A percentile compares a stretch with the other conserved stretches of the same genome.
Conservation (phyloP, 2,329 filamentous ascomycete species). For the Cadophora sp. region DNA sequence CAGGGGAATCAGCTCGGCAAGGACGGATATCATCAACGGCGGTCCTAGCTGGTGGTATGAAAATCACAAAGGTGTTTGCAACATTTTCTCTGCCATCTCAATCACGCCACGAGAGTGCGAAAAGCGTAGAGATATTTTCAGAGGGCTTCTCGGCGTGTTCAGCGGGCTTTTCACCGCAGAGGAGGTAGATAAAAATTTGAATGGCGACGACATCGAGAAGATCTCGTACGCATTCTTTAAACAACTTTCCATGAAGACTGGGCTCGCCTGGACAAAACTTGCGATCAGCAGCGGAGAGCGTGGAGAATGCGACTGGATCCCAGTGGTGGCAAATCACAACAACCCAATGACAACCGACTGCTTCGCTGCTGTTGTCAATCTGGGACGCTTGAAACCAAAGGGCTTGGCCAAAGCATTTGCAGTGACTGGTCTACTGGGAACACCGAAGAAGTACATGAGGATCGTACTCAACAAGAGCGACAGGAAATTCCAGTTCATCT, state of each 20-base stretch:
- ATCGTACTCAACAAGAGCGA: constrained; percentile 34
- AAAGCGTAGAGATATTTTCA: constrained; percentile 36
- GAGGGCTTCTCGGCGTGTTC: constrained; percentile 43
- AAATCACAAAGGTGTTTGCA: constrained; percentile 44
- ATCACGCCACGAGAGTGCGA: constrained; percentile 38
- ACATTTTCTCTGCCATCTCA: constrained; percentile 47
- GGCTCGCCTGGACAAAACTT: constrained; percentile 42
- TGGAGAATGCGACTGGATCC: constrained; percentile 42
- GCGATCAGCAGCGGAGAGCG: constrained; percentile 41
- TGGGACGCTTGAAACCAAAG: constrained; percentile 36
- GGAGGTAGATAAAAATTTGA: constrained; percentile 34
- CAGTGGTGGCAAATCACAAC: constrained; percentile 35
- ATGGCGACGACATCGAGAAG: constrained; percentile 36
- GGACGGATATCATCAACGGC: constrained; percentile 42
- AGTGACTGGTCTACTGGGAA: constrained; percentile 35
- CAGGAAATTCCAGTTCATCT: constrained; percentile 38
- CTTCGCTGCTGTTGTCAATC: constrained; percentile 40
- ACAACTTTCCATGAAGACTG: constrained; percentile 40
- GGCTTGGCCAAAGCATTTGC: constrained; percentile 31
- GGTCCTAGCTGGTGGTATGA: constrained; percentile 46
- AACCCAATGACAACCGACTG: constrained; percentile 40
- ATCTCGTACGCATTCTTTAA: constrained; percentile 44
- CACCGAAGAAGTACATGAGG: constrained; percentile 40
- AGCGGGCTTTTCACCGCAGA: constrained; percentile 40
- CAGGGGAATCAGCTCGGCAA: constrained; percentile 38